Conservation (phyloP, 179 eudicot species). For the Spinacia oleracea region DNA sequence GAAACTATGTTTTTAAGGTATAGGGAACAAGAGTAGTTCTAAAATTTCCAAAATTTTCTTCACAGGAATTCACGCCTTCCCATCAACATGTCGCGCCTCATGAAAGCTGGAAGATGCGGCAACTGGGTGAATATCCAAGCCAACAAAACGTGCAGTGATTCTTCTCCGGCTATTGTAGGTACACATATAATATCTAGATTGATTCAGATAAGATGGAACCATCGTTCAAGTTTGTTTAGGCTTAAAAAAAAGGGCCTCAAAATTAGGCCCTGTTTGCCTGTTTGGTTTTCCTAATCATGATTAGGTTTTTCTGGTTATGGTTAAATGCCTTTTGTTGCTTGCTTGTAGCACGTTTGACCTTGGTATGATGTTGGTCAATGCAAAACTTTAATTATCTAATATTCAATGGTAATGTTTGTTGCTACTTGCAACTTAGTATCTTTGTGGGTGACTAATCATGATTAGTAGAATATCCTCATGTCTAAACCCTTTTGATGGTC, state of each 20-base stretch:
- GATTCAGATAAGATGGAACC: conserved; percentile 34
- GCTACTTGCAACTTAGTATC: conserved; percentile 1
- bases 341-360: conserved; percentile 16
- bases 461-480: conserved; percentile 19
- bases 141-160: conserved; percentile 37
- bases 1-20: neutral
- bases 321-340: conserved; percentile 22
- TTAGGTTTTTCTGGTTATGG: conserved; percentile 20
- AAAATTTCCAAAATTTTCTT: conserved; percentile 9
- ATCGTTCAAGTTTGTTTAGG: conserved; percentile 34
- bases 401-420: conserved; percentile 8
- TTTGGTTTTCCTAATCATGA: conserved; percentile 15
- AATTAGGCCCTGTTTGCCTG: conserved; percentile 22
- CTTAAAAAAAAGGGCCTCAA: conserved; percentile 14
- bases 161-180: conserved; percentile 34
- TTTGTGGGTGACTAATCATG: conserved; percentile 18
- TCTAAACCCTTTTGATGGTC: conserved; percentile 3
- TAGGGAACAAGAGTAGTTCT: neutral
- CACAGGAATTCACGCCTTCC: conserved; percentile 69
- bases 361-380: conserved; percentile 23
- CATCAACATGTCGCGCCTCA: conserved; percentile 77
- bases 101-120: conserved; percentile 82
- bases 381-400: neutral
- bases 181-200: conserved; percentile 24
- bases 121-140: conserved; percentile 60